phyloP scores from a whole-genome alignment of 2,329 filamentous ascomycete genomes.

The Trichoderma koningii region DNA sequence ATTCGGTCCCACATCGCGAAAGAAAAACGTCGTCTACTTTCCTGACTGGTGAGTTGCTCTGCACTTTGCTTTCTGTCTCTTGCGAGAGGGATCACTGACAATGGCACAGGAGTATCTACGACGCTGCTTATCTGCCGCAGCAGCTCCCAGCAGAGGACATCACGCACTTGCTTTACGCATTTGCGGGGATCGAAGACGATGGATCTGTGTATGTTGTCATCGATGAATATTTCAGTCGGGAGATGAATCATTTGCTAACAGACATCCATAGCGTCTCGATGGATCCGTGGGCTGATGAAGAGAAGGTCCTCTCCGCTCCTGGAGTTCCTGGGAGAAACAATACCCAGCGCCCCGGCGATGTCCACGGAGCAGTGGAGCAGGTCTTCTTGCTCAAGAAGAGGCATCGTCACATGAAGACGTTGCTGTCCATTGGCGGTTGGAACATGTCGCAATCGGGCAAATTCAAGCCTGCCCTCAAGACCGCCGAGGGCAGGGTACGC shows the following conservation, averaged over 20 bases:
- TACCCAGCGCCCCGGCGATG: conserved; percentile 55
- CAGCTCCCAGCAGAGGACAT: conserved; percentile 68
- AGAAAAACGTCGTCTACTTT: conserved; percentile 53
- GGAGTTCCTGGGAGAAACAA: conserved; percentile 34
- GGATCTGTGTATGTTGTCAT: conserved; percentile 49
- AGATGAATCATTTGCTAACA: neutral
- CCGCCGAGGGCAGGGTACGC: conserved; percentile 58
- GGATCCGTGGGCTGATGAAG: conserved; percentile 49
- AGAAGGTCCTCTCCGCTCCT: conserved; percentile 54
- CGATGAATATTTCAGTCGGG: neutral
- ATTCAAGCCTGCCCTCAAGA: conserved; percentile 65
- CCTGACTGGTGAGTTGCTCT: conserved; percentile 54
- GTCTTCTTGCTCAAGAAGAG: conserved; percentile 74
- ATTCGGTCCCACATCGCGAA: neutral
- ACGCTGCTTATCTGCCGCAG: conserved; percentile 69
- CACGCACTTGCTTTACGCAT: conserved; percentile 71
- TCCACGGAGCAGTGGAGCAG: conserved; percentile 78
- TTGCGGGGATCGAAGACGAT: conserved; percentile 49
- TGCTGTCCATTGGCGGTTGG: conserved; percentile 84
- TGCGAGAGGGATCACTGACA: conserved; percentile 36
- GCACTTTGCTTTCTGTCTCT: conserved; percentile 33
- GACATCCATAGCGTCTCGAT: neutral
- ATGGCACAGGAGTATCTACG: conserved; percentile 62
- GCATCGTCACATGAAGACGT: conserved; percentile 73
- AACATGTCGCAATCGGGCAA: conserved; percentile 65